Conservation (phyloP, 306 rosid genomes). For the Hippophae rhamnoides region DNA sequence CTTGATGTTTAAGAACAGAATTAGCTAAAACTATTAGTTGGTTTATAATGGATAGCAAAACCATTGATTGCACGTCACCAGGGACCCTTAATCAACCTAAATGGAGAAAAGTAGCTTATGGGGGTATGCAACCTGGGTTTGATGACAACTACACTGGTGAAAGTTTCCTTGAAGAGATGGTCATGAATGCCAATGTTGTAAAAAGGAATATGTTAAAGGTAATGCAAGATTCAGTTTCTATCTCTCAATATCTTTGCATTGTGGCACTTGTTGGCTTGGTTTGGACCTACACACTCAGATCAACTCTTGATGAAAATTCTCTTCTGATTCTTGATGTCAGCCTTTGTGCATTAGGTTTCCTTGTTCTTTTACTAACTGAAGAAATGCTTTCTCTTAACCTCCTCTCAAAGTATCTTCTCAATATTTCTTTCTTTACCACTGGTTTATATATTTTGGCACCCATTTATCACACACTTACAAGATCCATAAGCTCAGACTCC, state of each 20-base stretch:
- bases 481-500: constrained; percentile 87
- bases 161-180: constrained; percentile 81
- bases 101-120: constrained; percentile 92
- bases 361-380: constrained; percentile 62
- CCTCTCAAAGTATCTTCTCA: constrained; percentile 57
- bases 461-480: constrained; percentile 78
- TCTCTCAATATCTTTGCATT: constrained; percentile 78
- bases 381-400: constrained; percentile 66
- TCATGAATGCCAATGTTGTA: constrained; percentile 83
- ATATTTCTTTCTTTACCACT: constrained; percentile 60
- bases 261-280: constrained; percentile 78
- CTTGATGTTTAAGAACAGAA: too few relatives aligned
- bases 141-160: constrained; percentile 79
- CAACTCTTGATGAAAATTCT: constrained; percentile 59
- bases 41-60: constrained; percentile 14
- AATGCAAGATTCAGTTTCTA: constrained; percentile 78
- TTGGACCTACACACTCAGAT: constrained; percentile 67
- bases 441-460: constrained; percentile 81
- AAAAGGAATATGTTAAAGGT: constrained; percentile 73
- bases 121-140: constrained; percentile 93
- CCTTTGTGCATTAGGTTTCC: constrained; percentile 72
- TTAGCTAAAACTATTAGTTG: too few relatives aligned
- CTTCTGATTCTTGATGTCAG: constrained; percentile 56
- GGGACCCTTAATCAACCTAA: constrained; percentile 17
- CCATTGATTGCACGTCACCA: constrained; percentile 22